Percentiles rank a stretch among this genome's conserved stretches.
phyloP scores from a whole-genome alignment of 208 protist genomes.

The Zelonia costaricensis region DNA sequence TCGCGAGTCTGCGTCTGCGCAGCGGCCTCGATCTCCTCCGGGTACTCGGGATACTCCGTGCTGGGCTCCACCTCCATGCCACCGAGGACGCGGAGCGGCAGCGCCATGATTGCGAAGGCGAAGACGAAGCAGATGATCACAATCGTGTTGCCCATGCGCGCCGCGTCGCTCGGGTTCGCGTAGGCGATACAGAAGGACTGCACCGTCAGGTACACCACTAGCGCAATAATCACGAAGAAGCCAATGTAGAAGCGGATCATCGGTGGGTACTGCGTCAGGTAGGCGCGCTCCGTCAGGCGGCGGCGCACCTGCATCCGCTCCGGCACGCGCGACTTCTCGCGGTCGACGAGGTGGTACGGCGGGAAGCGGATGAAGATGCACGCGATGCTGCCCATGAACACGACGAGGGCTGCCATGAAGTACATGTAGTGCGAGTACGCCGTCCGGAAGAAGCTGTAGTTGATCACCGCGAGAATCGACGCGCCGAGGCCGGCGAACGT shows the following conservation, averaged over 20 bases:
- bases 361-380: slow-evolving; percentile 45
- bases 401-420: slow-evolving; percentile 41
- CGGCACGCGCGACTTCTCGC: slow-evolving; percentile 29
- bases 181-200: slow-evolving; percentile 59
- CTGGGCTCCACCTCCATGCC: slow-evolving; percentile 44
- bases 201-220: slow-evolving; percentile 50
- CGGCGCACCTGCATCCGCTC: slow-evolving; percentile 33
- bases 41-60: slow-evolving; percentile 23
- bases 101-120: slow-evolving; percentile 25
- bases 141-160: slow-evolving; percentile 38
- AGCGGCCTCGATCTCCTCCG: too few species aligned
- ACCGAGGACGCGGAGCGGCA: slow-evolving; percentile 43
- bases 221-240: slow-evolving; percentile 34
- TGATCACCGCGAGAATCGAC: slow-evolving; percentile 41
- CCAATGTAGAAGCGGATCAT: slow-evolving; percentile 45
- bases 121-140: slow-evolving; percentile 37
- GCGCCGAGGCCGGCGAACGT: slow-evolving; percentile 54
- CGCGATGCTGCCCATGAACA: slow-evolving; percentile 30
- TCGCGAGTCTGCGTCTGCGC: too few species aligned
- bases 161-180: slow-evolving; percentile 22
- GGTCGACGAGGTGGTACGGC: slow-evolving; percentile 44
- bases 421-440: slow-evolving; percentile 55
- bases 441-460: slow-evolving; percentile 49
- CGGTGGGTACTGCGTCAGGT: slow-evolving; percentile 60
- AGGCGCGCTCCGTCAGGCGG: slow-evolving; percentile 52